Evolutionary conservation across 441 rosid genomes (phyloP).

Genomic region (Gossypium davidsonii): DNA sequence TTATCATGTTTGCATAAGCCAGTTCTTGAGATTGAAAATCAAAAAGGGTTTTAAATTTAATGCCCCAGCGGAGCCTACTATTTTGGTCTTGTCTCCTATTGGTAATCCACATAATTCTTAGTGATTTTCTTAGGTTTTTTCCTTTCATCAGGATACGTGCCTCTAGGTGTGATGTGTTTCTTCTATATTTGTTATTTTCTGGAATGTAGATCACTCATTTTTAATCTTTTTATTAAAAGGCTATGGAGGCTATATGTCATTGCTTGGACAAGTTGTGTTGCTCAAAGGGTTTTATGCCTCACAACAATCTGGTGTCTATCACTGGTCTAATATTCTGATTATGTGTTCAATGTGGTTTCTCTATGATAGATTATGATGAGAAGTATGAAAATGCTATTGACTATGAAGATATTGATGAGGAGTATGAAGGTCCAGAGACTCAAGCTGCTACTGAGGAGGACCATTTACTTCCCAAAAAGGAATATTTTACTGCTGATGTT

Average conservation of each 20-base stretch:
- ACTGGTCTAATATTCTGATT: conserved; percentile 24
- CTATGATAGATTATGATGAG: conserved; percentile 67
- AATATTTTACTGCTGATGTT: conserved; percentile 53
- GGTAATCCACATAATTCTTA: not conserved
- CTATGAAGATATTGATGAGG: conserved; percentile 94
- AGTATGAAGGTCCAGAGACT: conserved; percentile 89
- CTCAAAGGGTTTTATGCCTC: not conserved
- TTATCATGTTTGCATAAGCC: not conserved
- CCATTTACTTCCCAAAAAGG: conserved; percentile 66
- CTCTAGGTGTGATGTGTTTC: not conserved
- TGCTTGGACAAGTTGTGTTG: not conserved
- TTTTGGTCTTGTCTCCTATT: not conserved
- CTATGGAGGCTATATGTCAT: not conserved
- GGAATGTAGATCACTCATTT: not conserved
- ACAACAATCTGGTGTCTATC: not conserved
- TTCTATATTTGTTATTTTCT: not conserved
- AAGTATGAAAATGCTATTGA: conserved; percentile 96
- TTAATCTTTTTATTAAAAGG: not conserved
- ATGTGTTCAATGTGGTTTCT: conserved; percentile 25
- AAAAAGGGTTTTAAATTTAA: not conserved
- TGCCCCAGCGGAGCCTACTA: not conserved
- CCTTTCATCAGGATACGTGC: not conserved
- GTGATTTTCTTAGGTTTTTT: not conserved
- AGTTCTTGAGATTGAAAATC: not conserved
- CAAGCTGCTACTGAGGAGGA: conserved; percentile 81